phyloP scores from a whole-genome alignment of 352 stramenopile species.

The Phytophthora nicotianae region DNA sequence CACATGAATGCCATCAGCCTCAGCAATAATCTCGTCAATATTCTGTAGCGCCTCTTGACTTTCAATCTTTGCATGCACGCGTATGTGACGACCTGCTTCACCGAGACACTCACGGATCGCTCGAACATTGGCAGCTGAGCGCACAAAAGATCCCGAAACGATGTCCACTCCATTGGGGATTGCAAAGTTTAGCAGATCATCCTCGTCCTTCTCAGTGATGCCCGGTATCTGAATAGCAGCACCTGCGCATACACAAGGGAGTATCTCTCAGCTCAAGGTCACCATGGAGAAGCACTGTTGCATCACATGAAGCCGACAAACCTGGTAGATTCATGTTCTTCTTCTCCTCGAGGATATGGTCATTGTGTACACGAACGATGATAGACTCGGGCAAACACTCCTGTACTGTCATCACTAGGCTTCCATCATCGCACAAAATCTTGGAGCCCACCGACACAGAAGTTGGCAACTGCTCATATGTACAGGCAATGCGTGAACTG shows the following conservation, averaged over 20 bases:
- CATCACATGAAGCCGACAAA: constrained; percentile 14
- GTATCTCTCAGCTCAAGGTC: constrained; percentile 4
- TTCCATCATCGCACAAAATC: constrained; percentile 97
- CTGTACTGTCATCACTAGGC: constrained; percentile 92
- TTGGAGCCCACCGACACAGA: constrained; percentile 92
- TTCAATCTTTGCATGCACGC: constrained; percentile 99
- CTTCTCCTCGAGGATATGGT: constrained; percentile 92
- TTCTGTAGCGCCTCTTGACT: constrained; percentile 97
- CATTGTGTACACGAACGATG: constrained; percentile 84
- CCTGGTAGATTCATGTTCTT: constrained; percentile 98
- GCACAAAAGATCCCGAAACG: constrained; percentile 99
- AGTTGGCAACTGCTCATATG: constrained; percentile 92
- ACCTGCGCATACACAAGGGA: constrained; percentile 32
- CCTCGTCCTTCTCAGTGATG: constrained; percentile 94
- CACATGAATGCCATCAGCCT: constrained; percentile 99
- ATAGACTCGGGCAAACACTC: constrained; percentile 79
- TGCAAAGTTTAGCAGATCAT: constrained; percentile 96
- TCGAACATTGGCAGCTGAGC: constrained; percentile 95
- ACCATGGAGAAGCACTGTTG: constrained; percentile 2
- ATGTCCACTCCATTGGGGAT: constrained; percentile 97
- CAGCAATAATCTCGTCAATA: constrained; percentile 97
- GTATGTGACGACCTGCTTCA: constrained; percentile 85
- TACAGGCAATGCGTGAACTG: constrained; percentile 89
- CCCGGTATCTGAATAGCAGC: constrained; percentile 90
- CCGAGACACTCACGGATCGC: constrained; percentile 86